Percentiles rank a stretch among this genome's conserved stretches.
These are phyloP conservation scores for Candida sanyaensis DNA, from an alignment of 1,139 yeast species.

Conservation along the genomic window DNA sequence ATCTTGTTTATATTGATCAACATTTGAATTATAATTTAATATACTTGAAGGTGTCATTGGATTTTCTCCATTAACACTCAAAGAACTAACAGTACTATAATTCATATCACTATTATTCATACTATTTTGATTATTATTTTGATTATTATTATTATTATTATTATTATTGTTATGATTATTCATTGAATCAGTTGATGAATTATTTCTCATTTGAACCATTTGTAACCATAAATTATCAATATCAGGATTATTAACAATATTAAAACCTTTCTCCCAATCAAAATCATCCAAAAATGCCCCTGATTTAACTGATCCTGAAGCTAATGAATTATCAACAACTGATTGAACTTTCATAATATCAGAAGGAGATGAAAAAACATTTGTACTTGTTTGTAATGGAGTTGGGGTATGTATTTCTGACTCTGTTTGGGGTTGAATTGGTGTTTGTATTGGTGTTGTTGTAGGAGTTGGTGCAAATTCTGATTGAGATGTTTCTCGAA, in stretches of 20 bases:
- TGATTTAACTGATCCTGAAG: not conserved
- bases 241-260: slow-evolving; percentile 29
- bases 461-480: not conserved
- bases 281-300: slow-evolving; percentile 10
- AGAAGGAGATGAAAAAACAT: no score
- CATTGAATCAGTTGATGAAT: no score
- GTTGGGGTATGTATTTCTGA: not conserved
- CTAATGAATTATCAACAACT: not conserved
- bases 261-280: slow-evolving; percentile 16
- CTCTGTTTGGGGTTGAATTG: no score
- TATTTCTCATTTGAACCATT: slow-evolving; percentile 27
- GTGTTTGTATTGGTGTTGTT: no score
- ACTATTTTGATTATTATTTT: not conserved
- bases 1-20: no score
- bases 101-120: not conserved
- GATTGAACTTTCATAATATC: not conserved
- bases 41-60: no score
- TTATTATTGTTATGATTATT: not conserved
- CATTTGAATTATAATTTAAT: no score
- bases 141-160: not conserved
- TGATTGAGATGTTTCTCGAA: not conserved
- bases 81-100: no score
- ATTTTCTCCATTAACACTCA: not conserved
- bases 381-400: no score
- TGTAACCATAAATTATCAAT: slow-evolving; percentile 42